Base-by-base conservation (phyloP, 768 basidiomycete species). In the Hericium alpestre region DNA sequence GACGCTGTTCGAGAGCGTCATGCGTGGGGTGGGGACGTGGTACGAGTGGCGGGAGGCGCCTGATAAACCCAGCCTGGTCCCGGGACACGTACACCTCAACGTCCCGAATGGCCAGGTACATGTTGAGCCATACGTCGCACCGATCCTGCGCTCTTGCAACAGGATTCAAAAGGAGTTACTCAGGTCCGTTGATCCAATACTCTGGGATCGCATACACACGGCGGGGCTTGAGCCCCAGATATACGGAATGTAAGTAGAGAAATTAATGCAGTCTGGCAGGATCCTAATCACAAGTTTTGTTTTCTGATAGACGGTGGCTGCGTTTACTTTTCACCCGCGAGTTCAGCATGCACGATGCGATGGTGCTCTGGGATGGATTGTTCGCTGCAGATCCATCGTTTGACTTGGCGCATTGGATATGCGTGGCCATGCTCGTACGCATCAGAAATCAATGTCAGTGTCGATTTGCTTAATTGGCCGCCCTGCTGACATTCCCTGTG, bases 361-460 rank as follows among this genome's bases (percentile, higher is more conserved):
- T 99, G 82, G 75, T 80, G 37, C 67, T 99, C n/a, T 98, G 96
- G 96, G 96, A 99, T 69, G 93, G 87, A 0, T 68, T 98, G 9
- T 95, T 99, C 68, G 91, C 95, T 0, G 86, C 83, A 59, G 90
- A 93, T 71, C 79, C 88, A 18, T 76, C 85, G 0, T 74, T 95
- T 27, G 82, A 86, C 53, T 72, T 96, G 39, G 82, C 86, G 1
- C 83, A 85, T 54, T 94, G 90, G 86, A 74, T 95, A 53, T 93
- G 91, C 65, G 84, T 97, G 18, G 90, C 92, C 1, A 94, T 98
- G 93, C 79, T 99, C 16, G 81, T 98, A 56, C 84, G 96, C 54
- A 90, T 97, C 64, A 85, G 96, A 51, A 93, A 93, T 65, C 79
- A 88, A 65, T 70, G 93, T 93, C 63, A 72, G 90, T 73, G 22